A percentile compares a stretch with the other conserved stretches of the same genome.
Evolutionary conservation across 352 stramenopile genomes (phyloP).

Genomic region (Globisporangium apiculatum): DNA sequence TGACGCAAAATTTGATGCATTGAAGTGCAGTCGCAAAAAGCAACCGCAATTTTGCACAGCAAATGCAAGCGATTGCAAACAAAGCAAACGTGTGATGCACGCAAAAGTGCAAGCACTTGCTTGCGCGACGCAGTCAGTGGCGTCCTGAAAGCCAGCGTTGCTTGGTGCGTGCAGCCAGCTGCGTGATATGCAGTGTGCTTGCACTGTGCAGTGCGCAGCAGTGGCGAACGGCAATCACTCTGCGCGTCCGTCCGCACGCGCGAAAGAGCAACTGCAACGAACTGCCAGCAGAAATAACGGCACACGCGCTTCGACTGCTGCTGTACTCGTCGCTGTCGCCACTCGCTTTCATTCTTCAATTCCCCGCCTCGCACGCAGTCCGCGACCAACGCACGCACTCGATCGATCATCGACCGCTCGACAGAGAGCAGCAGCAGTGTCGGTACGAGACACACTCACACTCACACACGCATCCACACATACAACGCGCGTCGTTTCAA

Average conservation of each 20-base stretch:
- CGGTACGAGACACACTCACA: not conserved
- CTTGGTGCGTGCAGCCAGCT: not conserved
- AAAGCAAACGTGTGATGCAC: not conserved
- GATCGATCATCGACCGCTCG: not conserved
- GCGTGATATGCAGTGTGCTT: too few relatives aligned
- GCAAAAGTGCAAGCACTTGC: not conserved
- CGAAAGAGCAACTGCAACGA: slow-evolving; percentile 12
- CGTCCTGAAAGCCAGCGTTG: not conserved
- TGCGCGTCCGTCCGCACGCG: not conserved
- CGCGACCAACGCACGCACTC: slow-evolving; percentile 8
- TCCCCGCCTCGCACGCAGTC: slow-evolving; percentile 26
- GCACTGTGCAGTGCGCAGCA: too few relatives aligned
- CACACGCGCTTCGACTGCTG: not conserved
- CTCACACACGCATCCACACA: not conserved
- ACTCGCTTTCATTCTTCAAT: slow-evolving; percentile 39
- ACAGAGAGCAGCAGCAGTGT: not conserved
- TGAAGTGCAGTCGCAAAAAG: slow-evolving; percentile 7
- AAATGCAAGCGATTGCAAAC: not conserved
- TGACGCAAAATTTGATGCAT: not conserved
- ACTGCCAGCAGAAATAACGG: slow-evolving; percentile 26
- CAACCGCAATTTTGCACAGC: too few relatives aligned
- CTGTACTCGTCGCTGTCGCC: not conserved
- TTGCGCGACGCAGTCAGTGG: not conserved
- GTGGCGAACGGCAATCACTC: slow-evolving; percentile 5
- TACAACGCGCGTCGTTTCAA: slow-evolving; percentile 4